A percentile compares a stretch with the other conserved stretches of the same genome.
phyloP scores from a whole-genome alignment of 164 flowering plant genomes.

The Vitis amurensis region DNA sequence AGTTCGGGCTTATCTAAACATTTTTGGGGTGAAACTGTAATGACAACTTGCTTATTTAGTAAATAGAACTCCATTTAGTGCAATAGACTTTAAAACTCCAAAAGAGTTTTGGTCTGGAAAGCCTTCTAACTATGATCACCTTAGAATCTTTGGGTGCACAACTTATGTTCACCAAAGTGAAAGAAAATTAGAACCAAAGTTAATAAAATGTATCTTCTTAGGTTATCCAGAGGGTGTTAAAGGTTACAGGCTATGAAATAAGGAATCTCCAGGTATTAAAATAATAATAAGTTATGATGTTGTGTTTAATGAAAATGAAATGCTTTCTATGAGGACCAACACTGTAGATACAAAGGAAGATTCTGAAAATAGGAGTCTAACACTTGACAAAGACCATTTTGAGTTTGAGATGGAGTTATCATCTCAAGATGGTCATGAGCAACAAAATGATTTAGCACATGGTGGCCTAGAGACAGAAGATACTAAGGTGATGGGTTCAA shows the following conservation, averaged over 20 bases:
- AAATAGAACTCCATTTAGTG: background rate
- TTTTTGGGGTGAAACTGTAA: slow-evolving; percentile 6
- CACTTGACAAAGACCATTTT: too few relatives aligned
- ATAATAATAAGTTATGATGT: background rate
- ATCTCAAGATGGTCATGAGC: too few relatives aligned
- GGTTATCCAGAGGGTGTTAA: slow-evolving; percentile 2
- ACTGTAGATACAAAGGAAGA: too few relatives aligned
- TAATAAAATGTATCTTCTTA: background rate
- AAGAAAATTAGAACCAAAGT: background rate
- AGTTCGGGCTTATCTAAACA: background rate
- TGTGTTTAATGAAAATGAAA: too few relatives aligned
- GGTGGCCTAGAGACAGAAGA: too few relatives aligned
- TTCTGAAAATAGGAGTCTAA: too few relatives aligned
- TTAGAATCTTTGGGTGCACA: slow-evolving; percentile 1
- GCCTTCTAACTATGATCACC: background rate
- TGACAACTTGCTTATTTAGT: background rate
- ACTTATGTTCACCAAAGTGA: background rate
- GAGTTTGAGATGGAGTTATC: too few relatives aligned
- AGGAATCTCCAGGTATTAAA: background rate
- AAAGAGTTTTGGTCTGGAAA: background rate
- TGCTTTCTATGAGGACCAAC: too few relatives aligned
- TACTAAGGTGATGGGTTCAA: too few relatives aligned
- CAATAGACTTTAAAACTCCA: background rate
- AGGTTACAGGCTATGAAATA: background rate
- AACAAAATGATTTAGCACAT: too few relatives aligned